Evolutionary conservation across 306 rosid species (phyloP), one percentile per base, ranked within the genome.

Genomic region (Astragalus membranaceus): DNA sequence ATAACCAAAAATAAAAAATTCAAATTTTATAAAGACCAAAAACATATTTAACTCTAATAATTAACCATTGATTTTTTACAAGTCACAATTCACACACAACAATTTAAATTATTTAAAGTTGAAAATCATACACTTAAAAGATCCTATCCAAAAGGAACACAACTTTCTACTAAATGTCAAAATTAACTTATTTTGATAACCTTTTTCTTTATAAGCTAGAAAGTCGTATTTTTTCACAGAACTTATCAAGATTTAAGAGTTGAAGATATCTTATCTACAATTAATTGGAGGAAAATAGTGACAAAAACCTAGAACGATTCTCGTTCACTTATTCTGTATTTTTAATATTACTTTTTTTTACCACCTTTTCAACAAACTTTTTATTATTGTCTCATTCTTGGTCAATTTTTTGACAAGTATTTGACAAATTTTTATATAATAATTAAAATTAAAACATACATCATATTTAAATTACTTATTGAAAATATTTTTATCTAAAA

Each of bases 221-320:
- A 41, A 29, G 54, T 43, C 23, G 10, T 61, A 39, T 8, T 1
- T 41, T 41, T 41, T 41, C 11, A 43, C n/a, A 57, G 7, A 33
- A 8, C 42, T 17, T 20, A 20, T 20, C 23, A 20, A 20, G 23
- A 20, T 20, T 20, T 20, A 42, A 20, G 53, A 42, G n/a, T 44
- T 23, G 36, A 1, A 0, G 15, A 5, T 17, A 39, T 20, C n/a
- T n/a, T n/a, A 20, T 14, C 8, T 8, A 16, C 10, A 15, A 2
- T 23, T 6, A 23, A 14, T 47, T 44, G 69, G 10, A 26, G 33
- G 13, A 47, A 29, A 42, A 55, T 51, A 72, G 49, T 71, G 81
- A 72, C 73, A 75, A 76, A 65, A 65, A 32, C 72, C 57, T 53
- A 32, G 12, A 9, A 53, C 63, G 13, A 15, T 69, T 54, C 13